phyloP scores from a whole-genome alignment of 805 yeast species.

The Brettanomyces anomalus region DNA sequence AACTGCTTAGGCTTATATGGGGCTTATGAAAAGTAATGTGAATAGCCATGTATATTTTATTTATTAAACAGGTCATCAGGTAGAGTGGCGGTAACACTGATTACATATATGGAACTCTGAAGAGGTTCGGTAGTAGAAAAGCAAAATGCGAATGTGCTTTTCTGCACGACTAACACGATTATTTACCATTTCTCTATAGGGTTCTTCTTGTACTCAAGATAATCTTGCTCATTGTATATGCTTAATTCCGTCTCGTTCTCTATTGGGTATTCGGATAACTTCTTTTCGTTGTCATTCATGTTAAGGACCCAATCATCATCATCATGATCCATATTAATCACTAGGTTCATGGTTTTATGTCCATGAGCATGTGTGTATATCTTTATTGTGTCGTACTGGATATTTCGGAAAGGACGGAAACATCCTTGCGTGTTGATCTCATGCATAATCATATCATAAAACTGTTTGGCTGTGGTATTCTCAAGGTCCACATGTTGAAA shows the following conservation, averaged over 20 bases:
- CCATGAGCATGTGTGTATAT: constrained; percentile 94
- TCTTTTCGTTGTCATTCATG: constrained; percentile 27
- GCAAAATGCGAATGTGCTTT: no score
- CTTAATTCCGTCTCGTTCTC: constrained; percentile 92
- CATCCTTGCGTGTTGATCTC: constrained; percentile 48
- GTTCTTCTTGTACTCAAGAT: constrained; percentile 58
- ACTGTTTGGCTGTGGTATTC: constrained; percentile 52
- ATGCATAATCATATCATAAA: constrained; percentile 43
- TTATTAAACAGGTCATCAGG: no score
- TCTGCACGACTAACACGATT: no score
- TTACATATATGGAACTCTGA: no score
- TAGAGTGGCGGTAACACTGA: no score
- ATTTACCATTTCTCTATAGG: constrained; percentile 87
- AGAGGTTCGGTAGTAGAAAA: no score
- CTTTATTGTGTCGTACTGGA: constrained; percentile 66
- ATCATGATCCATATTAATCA: constrained; percentile 73
- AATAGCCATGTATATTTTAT: no score
- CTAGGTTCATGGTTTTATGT: constrained; percentile 85
- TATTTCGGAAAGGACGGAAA: constrained; percentile 75
- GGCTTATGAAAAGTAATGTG: no score
- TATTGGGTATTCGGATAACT: constrained; percentile 42
- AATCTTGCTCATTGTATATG: constrained; percentile 61
- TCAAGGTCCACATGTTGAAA: constrained; percentile 63
- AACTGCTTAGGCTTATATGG: no score
- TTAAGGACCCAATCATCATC: constrained; percentile 67